Conservation (phyloP, 805 yeast genomes). For the Candida sanyiensis region DNA sequence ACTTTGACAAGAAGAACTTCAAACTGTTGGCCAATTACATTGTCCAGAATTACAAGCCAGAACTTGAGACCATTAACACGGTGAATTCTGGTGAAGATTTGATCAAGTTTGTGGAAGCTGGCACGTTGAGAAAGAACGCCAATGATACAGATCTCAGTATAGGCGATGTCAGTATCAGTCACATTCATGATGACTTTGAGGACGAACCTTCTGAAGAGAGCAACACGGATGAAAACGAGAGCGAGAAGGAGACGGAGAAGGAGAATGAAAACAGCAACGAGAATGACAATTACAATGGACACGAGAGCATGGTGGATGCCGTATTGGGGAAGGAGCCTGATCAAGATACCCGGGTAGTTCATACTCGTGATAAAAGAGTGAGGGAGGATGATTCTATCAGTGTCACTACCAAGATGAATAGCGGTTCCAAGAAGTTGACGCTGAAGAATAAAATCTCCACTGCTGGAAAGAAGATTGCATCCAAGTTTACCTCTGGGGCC, state of each 20-base stretch:
- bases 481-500: conserved; percentile 16
- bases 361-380: conserved; percentile 14
- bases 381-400: conserved; percentile 14
- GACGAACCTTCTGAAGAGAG: conserved; percentile 17
- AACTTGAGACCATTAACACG: conserved; percentile 14
- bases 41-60: conserved; percentile 26
- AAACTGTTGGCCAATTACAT: conserved; percentile 22
- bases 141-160: conserved; percentile 34
- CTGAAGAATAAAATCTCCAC: conserved; percentile 21
- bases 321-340: neutral
- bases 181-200: conserved; percentile 11
- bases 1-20: conserved; percentile 19
- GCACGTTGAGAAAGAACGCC: conserved; percentile 13
- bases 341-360: neutral
- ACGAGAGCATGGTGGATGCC: conserved; percentile 1
- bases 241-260: neutral
- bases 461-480: conserved; percentile 26
- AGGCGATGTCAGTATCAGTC: conserved; percentile 10
- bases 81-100: conserved; percentile 22
- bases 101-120: conserved; percentile 18
- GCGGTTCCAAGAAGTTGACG: conserved; percentile 12
- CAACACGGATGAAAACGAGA: conserved; percentile 1
- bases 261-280: neutral
- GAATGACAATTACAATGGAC: conserved; percentile 1
- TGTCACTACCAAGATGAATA: conserved; percentile 3